phyloP scores from a whole-genome alignment of 257 asterid species.

The Scutellaria galericulata region DNA sequence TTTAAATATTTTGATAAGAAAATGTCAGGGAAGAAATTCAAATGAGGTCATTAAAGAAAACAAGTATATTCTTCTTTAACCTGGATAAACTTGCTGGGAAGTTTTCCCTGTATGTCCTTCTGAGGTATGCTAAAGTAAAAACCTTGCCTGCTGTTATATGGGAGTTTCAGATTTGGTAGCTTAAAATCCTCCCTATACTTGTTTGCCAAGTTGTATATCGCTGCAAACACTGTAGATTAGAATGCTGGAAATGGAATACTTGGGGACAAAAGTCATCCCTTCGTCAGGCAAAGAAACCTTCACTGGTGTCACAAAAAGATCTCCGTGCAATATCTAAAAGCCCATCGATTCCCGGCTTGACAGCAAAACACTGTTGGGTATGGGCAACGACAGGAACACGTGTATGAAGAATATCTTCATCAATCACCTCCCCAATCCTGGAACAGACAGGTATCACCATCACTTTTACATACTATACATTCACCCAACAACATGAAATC shows the following conservation, averaged over 20 bases:
- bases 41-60: conserved; percentile 19
- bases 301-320: conserved; percentile 97
- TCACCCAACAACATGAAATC: conserved; percentile 22
- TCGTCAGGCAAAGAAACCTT: conserved; percentile 63
- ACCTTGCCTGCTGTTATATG: conserved; percentile 92
- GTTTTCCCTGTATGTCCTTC: conserved; percentile 80
- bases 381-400: conserved; percentile 96
- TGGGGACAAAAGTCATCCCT: conserved; percentile 31
- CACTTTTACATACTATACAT: conserved; percentile 10
- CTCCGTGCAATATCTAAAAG: conserved; percentile 90
- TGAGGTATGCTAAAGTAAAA: conserved; percentile 97
- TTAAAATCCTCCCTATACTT: conserved; percentile 80
- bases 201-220: conserved; percentile 89
- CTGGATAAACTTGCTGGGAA: conserved; percentile 95
- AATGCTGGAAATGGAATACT: conserved; percentile 38
- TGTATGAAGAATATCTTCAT: conserved; percentile 93
- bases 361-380: conserved; percentile 98
- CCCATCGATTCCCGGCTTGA: conserved; percentile 96
- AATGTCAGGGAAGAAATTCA: conserved; percentile 30
- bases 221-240: conserved; percentile 57
- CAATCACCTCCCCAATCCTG: conserved; percentile 94
- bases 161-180: conserved; percentile 88
- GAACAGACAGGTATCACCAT: conserved; percentile 29
- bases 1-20: background rate
- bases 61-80: conserved; percentile 44